These are phyloP conservation scores for Claviceps quebecensis DNA, from an alignment of 2,329 filamentous ascomycete genomes.

Conservation along the genomic window DNA sequence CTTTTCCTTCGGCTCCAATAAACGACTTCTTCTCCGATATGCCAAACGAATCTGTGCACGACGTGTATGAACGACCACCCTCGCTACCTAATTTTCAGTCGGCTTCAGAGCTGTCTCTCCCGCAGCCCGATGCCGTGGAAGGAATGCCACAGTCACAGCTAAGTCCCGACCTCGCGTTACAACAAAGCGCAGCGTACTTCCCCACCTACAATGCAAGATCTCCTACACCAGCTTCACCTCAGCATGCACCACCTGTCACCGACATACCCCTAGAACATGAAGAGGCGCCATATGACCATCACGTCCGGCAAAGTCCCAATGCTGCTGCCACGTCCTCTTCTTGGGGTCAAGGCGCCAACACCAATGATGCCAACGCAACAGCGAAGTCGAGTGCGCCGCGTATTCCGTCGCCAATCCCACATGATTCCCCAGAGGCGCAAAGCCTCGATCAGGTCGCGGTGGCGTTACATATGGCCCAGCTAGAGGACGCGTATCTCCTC, in stretches of 20 bases:
- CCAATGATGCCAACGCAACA: not conserved
- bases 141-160: not conserved
- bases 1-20: slow-evolving; percentile 17
- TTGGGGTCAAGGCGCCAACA: slow-evolving; percentile 1
- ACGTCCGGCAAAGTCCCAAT: not conserved
- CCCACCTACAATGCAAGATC: slow-evolving; percentile 5
- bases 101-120: slow-evolving; percentile 12
- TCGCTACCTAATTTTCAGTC: slow-evolving; percentile 16
- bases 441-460: slow-evolving; percentile 1
- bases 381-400: not conserved
- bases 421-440: not conserved
- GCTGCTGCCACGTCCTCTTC: not conserved
- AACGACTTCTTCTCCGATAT: slow-evolving; percentile 7
- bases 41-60: slow-evolving; percentile 9
- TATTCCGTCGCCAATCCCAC: not conserved
- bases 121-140: slow-evolving; percentile 11
- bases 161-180: slow-evolving; percentile 7
- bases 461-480: slow-evolving; percentile 1
- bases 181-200: slow-evolving; percentile 11
- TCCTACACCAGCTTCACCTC: not conserved
- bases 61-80: slow-evolving; percentile 9
- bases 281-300: not conserved
- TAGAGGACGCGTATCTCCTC: slow-evolving; percentile 4
- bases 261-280: not conserved
- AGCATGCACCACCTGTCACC: not conserved